Evolutionary conservation across 176 grass and related monocot genomes (phyloP), one percentile per base, ranked within the genome.

Genomic region (Alopecurus myosuroides): DNA sequence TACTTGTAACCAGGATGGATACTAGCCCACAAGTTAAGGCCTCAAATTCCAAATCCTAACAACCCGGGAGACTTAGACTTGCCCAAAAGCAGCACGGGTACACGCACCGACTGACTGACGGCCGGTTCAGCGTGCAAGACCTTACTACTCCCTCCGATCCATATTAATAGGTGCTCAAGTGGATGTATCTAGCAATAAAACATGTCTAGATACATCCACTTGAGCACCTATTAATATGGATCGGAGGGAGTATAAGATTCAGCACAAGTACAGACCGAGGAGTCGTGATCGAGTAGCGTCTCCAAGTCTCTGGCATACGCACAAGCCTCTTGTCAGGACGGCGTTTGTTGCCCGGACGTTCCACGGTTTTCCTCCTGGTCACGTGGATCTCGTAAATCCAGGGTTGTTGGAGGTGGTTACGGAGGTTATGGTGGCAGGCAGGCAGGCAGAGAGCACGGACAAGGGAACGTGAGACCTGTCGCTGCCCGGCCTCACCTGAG

Each of bases 401-500:
- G 34, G 13, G 66, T 15, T 34, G 71, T 82, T 82, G 48, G 46
- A 45, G 60, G 58, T 87, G 35, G 85, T 76, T 70, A 49, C 5
- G 5, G 62, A 20, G 62, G 35, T 50, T 46, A 58, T 56, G 31
- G 34, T 63, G 77, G 69, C 39, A 56, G 28, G 44, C 50, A 53
- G 50, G 6, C 11, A 62, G 58, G 6, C 26, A 62, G 0, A 30
- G 12, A 33, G 28, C 58, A 62, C 57, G 11, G 60, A 7, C 60
- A 63, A 2, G 14, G 1, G 28, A 31, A 63, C 60, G 60, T 63
- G 60, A 15, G 28, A 18, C 29, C 9, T 78, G 20, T 72, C 39
- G 28, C 50, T 31, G 60, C 23, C 50, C n/a, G n/a, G n/a, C n/a
- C 46, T 81, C 42, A 63, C 77, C 77, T 86, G 85, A 86, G 77